Evolutionary conservation across 805 yeast species (phyloP).

Genomic region (Pichia exigua): DNA sequence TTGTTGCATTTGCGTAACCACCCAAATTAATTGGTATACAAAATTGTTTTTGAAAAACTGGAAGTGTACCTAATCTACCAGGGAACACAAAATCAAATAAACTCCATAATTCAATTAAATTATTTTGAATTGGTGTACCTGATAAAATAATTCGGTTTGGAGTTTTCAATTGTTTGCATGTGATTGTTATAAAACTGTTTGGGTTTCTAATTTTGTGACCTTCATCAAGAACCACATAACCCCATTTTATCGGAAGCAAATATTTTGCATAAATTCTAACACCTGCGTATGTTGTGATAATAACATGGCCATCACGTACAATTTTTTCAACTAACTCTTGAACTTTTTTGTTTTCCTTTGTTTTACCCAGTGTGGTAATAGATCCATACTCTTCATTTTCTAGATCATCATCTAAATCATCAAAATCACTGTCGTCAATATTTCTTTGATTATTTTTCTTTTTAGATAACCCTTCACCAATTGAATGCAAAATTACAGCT

Average conservation of each 20-base stretch:
- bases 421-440: constrained; percentile 36
- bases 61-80: constrained; percentile 88
- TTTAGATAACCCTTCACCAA: constrained; percentile 69
- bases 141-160: constrained; percentile 82
- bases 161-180: constrained; percentile 78
- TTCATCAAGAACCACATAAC: constrained; percentile 86
- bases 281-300: constrained; percentile 82
- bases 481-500: constrained; percentile 79
- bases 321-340: constrained; percentile 49
- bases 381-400: constrained; percentile 36
- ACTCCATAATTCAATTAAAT: constrained; percentile 87
- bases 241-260: constrained; percentile 71
- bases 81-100: constrained; percentile 93
- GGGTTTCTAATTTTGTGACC: constrained; percentile 97
- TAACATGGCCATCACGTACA: constrained; percentile 63
- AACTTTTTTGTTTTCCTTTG: constrained; percentile 25
- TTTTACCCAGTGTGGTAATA: constrained; percentile 20
- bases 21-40: constrained; percentile 90
- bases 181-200: constrained; percentile 75
- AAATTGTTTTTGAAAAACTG: constrained; percentile 89
- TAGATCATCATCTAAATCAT: constrained; percentile 39
- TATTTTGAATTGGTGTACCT: constrained; percentile 96
- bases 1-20: constrained; percentile 97
- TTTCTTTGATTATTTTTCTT: constrained; percentile 24
- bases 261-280: constrained; percentile 42